Base-by-base conservation (phyloP, 2,329 filamentous ascomycete genomes). In the Aureobasidium mangrovei region DNA sequence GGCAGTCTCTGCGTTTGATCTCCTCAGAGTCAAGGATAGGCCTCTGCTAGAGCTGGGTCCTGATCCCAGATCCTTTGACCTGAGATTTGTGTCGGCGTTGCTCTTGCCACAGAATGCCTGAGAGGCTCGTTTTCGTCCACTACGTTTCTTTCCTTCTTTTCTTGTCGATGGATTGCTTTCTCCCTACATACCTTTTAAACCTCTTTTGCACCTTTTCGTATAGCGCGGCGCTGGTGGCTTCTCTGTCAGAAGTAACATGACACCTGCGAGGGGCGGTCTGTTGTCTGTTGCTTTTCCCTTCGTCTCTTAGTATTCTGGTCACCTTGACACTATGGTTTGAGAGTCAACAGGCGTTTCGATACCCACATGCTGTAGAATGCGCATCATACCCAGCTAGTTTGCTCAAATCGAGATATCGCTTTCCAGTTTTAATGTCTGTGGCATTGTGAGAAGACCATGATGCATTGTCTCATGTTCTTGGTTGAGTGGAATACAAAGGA, bases 151-250 rank as follows among this genome's bases (percentile, higher is more conserved):
- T 2, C 24, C 24, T n/a, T n/a, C n/a, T 7, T 41, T 41, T 9
- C 38, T 41, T 41, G 7, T 41, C 38, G 7, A n/a, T 9, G 7
- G 12, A 41, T 41, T 10, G 6, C 38, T 18, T 7, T 41, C 38
- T 18, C 24, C 38, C 24, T 41, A 27, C 9, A 26, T 9, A 28
- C 18, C 24, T 4, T 5, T 41, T 9, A 12, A 33, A 12, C 31
- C 43, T 53, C 38, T 53, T 29, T 28, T 36, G 33, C 3, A 38
- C 12, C 38, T 24, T 29, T 28, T n/a, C 26, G 32, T 27, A 36
- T 54, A 54, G 52, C 52, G 52, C 12, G 52, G 52, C 52, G 52
- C 36, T 54, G 52, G 52, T 46, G 41, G 52, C 9, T 45, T 26
- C 28, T 41, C 29, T 9, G 27, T 35, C 24, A 10, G 18, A 18